Percentiles rank a stretch among this genome's conserved stretches.
phyloP scores from a whole-genome alignment of 176 grass and related monocot species.

The Aegilops longissima region DNA sequence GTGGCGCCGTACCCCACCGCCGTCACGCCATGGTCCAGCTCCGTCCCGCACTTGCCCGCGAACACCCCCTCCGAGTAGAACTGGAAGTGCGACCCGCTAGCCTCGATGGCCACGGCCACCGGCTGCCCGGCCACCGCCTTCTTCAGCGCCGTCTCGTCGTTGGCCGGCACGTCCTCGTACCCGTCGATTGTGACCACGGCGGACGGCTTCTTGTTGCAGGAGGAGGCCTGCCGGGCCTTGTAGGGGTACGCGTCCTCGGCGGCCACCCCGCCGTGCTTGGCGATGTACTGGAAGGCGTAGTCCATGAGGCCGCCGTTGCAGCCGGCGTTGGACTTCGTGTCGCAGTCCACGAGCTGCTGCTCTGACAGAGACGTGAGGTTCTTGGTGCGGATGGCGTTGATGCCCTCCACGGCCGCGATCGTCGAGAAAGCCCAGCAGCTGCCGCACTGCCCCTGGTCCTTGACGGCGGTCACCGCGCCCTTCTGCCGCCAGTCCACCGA shows the following conservation, averaged over 20 bases:
- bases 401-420: constrained; percentile 73
- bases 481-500: constrained; percentile 73
- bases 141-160: constrained; percentile 46
- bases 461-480: constrained; percentile 64
- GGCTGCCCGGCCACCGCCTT: constrained; percentile 61
- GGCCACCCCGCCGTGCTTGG: constrained; percentile 48
- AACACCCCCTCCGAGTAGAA: constrained; percentile 9
- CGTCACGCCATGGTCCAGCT: constrained; percentile 5
- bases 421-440: constrained; percentile 96
- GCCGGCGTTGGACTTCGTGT: constrained; percentile 44
- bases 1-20: neutral
- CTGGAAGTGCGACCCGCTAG: constrained; percentile 8
- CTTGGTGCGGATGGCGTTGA: constrained; percentile 63
- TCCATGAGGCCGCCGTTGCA: constrained; percentile 74
- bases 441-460: constrained; percentile 89
- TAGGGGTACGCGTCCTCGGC: constrained; percentile 46
- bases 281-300: constrained; percentile 64
- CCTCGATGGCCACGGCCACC: constrained; percentile 47
- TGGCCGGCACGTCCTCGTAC: constrained; percentile 50
- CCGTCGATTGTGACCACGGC: constrained; percentile 35
- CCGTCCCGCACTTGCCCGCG: constrained; percentile 7
- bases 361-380: constrained; percentile 50
- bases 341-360: constrained; percentile 78
- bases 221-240: constrained; percentile 13
- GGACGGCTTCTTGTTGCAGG: constrained; percentile 18